Evolutionary conservation across 257 asterid species (phyloP), one percentile per base, ranked within the genome.

Genomic region (Solanum gracilifrons): DNA sequence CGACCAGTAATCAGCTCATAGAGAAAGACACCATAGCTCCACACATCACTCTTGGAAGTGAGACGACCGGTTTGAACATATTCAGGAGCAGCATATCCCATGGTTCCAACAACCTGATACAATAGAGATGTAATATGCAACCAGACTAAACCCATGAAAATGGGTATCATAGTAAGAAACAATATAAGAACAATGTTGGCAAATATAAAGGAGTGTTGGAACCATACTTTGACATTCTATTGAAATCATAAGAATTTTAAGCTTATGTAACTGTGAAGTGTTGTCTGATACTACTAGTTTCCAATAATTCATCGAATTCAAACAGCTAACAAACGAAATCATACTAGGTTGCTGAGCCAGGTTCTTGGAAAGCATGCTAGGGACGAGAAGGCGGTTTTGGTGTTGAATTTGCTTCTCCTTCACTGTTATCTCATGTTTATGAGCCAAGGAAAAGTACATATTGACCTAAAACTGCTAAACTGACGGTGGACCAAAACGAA

Each of bases 31-130:
- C 99, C 99, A 4, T 89, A 97, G 93, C 99, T 95, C 98, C 98
- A 97, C 20, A 95, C 98, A 35, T 97, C 99, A 13, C 95, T 95
- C 90, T 94, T 97, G 83, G 96, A 93, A 21, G 98, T 95, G 62
- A 97, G 95, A 73, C 96, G 98, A 5, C 99, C 99, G 1, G 98
- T 97, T 90, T 95, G 98, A 48, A 97, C 71, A 91, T 97, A 97
- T 88, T 97, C 99, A 0, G 99, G 99, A 69, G 99, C 98, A 12
- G 99, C 99, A 80, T 97, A 97, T 29, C 99, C 99, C 94, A 95
- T 89, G 0, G 99, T 95, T 84, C 99, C 99, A 23, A 97, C 98
- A 83, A 97, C 98, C 99, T 95, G 93, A 87, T 9, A 69, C 7
- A 58, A 37, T 27, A 69, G 68, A 79, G 48, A 87, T 9, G 73